Conservation (phyloP, 768 basidiomycete species). For the Hericium coralloides region DNA sequence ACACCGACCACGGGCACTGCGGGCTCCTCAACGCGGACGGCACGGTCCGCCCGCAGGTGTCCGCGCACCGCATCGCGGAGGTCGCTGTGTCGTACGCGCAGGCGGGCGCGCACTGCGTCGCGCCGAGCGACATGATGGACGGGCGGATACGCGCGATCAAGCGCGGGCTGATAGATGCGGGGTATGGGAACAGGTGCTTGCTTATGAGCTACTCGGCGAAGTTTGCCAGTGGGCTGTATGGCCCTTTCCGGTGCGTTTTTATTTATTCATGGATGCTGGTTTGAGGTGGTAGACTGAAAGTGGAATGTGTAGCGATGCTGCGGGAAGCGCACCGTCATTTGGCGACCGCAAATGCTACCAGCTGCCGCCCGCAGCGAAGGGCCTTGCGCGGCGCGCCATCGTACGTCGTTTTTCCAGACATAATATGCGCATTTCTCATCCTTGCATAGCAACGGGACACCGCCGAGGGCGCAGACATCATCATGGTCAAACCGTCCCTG, state of each 20-base stretch:
- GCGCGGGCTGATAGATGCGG: slow-evolving; percentile 69
- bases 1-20: slow-evolving; percentile 97
- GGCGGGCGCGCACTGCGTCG: slow-evolving; percentile 97
- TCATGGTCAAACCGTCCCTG: slow-evolving; percentile 97
- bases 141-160: slow-evolving; percentile 90
- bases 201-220: slow-evolving; percentile 98
- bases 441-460: slow-evolving; percentile 69
- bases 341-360: slow-evolving; percentile 98
- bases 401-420: slow-evolving; percentile 37
- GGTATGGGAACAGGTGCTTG: slow-evolving; percentile 79
- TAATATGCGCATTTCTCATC: not conserved
- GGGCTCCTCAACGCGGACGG: slow-evolving; percentile 70
- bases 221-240: slow-evolving; percentile 91
- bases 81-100: slow-evolving; percentile 88
- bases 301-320: slow-evolving; percentile 67
- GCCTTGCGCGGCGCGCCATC: slow-evolving; percentile 88
- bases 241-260: slow-evolving; percentile 76
- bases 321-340: slow-evolving; percentile 90
- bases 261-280: not conserved
- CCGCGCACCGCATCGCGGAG: slow-evolving; percentile 81
- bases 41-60: slow-evolving; percentile 68
- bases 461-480: slow-evolving; percentile 89
- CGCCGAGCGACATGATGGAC: slow-evolving; percentile 99
- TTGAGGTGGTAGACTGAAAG: not conserved
- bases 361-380: slow-evolving; percentile 80